Evolutionary conservation across 75 land plant genomes (phyloP), one percentile per base, ranked within the genome.

Genomic region (Picea sitchensis): DNA sequence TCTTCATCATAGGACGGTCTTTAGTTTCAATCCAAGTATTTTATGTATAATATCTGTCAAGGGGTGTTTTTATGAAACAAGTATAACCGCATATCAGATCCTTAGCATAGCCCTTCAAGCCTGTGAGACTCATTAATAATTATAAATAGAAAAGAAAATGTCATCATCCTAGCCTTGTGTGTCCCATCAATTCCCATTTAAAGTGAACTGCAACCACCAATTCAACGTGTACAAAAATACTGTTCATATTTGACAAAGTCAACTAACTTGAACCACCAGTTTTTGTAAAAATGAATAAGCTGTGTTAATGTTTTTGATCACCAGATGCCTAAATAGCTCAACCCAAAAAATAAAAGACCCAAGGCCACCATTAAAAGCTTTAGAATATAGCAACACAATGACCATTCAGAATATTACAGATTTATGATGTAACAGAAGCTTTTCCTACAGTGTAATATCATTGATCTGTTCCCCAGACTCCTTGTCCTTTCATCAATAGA

Each of bases 401-500:
- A 14, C 73, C 3, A 69, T 14, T 44, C 54, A 2, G 13, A 23
- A 26, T 64, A 3, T 26, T 64, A 71, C 14, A 71, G 23, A 67
- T 17, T 44, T 41, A 71, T 71, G 54, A 44, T 71, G 4, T 44
- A 71, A 71, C 44, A 44, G 26, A 71, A 44, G 2, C 21, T 38
- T n/a, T 18, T 71, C 51, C 74, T 71, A 41, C 26, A 71, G 23
- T 9, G 13, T 71, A 41, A 36, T 41, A 71, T n/a, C 47, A 69
- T 36, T 69, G 18, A 69, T 38, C 26, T 26, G 11, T 71, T 71
- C 23, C 74, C 23, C 21, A n/a, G 8, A 71, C 23, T 38, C 56
- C 23, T 47, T 9, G n/a, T 71, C 26, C 56, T 71, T 44, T 44
- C 74, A 71, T 71, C 54, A 71, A 71, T 44, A 96, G 80, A 58